phyloP scores from a whole-genome alignment of 495 filamentous ascomycete genomes.

The Penicillium longicatenatum region DNA sequence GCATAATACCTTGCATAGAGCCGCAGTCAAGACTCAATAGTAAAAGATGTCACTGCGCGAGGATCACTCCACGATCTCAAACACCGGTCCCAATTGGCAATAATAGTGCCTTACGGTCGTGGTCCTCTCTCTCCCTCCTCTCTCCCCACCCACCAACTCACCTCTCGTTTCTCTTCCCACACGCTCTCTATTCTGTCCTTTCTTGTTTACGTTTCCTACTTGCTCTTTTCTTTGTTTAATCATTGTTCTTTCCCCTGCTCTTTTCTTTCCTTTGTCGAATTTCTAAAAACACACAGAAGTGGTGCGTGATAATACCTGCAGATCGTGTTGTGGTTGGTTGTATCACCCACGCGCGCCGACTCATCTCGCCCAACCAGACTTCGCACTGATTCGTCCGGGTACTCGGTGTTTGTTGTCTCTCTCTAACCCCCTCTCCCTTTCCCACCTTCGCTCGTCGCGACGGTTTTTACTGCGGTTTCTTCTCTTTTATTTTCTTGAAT shows the following conservation, averaged over 20 bases:
- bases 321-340: constrained; percentile 29
- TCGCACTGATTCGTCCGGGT: constrained; percentile 24
- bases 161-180: constrained; percentile 12
- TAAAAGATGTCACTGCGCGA: constrained; percentile 1
- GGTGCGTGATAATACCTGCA: constrained; percentile 16
- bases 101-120: constrained; percentile 19
- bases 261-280: constrained; percentile 16
- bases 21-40: neutral
- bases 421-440: constrained; percentile 11
- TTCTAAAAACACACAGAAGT: constrained; percentile 1
- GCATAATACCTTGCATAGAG: constrained; percentile 3
- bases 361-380: constrained; percentile 17
- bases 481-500: constrained; percentile 8
- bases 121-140: constrained; percentile 17
- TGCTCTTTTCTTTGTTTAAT: neutral
- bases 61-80: constrained; percentile 13
- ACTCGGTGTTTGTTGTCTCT: constrained; percentile 25
- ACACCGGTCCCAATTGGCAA: constrained; percentile 27
- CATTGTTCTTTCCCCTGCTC: constrained; percentile 13
- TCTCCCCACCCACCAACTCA: constrained; percentile 15
- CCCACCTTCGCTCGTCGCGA: constrained; percentile 18
- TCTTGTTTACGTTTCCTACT: constrained; percentile 16
- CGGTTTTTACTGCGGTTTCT: constrained; percentile 11
- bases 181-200: constrained; percentile 20
- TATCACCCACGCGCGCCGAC: constrained; percentile 22